These are phyloP conservation scores for Aureobasidium sp. DNA, from an alignment of 2,329 filamentous ascomycete genomes.

Conservation along the genomic window DNA sequence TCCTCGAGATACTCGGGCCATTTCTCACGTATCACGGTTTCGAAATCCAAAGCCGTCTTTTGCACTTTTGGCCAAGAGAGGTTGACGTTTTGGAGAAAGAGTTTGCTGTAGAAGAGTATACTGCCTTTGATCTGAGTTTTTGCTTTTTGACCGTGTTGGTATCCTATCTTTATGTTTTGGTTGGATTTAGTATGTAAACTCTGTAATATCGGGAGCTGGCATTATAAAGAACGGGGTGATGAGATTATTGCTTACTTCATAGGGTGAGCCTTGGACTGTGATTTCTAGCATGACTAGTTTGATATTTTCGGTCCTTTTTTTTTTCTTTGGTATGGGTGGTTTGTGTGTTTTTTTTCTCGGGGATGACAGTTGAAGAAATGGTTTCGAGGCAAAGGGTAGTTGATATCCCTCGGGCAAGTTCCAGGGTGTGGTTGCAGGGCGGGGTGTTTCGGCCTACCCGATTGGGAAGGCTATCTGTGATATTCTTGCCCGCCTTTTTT, in stretches of 20 bases:
- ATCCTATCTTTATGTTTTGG: constrained; percentile 41
- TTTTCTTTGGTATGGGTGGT: neutral
- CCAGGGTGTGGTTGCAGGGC: too few species aligned
- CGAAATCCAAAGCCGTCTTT: constrained; percentile 42
- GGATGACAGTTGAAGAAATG: too few species aligned
- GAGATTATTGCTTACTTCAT: too few species aligned
- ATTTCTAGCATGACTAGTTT: neutral
- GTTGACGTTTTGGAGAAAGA: constrained; percentile 43
- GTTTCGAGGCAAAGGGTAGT: too few species aligned
- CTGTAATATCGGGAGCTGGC: too few species aligned
- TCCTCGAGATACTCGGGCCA: constrained; percentile 41
- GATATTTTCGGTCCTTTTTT: neutral
- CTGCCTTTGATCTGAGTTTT: constrained; percentile 35
- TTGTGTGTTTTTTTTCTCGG: neutral
- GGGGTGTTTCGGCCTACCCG: too few species aligned
- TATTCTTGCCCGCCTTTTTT: too few species aligned
- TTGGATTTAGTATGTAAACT: too few species aligned
- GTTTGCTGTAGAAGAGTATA: constrained; percentile 41
- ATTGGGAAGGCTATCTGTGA: too few species aligned
- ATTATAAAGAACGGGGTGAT: too few species aligned
- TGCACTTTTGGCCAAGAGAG: constrained; percentile 42
- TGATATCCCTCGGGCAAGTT: too few species aligned
- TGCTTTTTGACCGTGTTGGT: constrained; percentile 40
- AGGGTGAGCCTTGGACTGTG: too few species aligned
- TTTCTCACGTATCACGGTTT: constrained; percentile 36